Evolutionary conservation across 352 stramenopile genomes (phyloP).

Genomic region (Pythium sukuiense): DNA sequence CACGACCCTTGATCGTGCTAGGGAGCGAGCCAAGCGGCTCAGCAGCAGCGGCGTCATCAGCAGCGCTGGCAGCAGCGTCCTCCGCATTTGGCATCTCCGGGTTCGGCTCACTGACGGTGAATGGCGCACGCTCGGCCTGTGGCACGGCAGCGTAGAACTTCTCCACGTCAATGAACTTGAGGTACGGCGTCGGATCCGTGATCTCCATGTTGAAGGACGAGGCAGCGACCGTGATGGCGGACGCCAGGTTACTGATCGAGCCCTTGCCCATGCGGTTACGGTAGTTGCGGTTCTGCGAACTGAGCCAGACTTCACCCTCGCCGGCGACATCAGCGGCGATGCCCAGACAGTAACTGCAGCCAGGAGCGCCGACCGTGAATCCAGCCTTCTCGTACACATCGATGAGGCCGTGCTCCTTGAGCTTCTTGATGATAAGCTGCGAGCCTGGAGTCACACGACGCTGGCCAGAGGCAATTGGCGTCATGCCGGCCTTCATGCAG

Average conservation of each 20-base stretch:
- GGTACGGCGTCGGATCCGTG: slow-evolving; percentile 72
- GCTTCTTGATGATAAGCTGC: slow-evolving; percentile 79
- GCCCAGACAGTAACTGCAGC: slow-evolving; percentile 81
- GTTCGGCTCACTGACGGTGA: slow-evolving; percentile 46
- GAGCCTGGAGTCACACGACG: slow-evolving; percentile 78
- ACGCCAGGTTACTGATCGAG: slow-evolving; percentile 80
- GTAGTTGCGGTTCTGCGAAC: slow-evolving; percentile 86
- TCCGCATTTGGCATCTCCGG: slow-evolving; percentile 48
- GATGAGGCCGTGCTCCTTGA: slow-evolving; percentile 73
- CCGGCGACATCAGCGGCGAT: slow-evolving; percentile 82
- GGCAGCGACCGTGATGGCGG: slow-evolving; percentile 75
- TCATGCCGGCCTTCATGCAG: slow-evolving; percentile 70
- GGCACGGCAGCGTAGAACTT: slow-evolving; percentile 68
- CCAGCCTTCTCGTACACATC: slow-evolving; percentile 79
- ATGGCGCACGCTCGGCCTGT: slow-evolving; percentile 39
- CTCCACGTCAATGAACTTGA: slow-evolving; percentile 68
- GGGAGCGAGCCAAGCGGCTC: slow-evolving; percentile 33
- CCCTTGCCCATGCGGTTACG: slow-evolving; percentile 85
- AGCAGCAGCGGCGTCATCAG: slow-evolving; percentile 27
- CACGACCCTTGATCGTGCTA: slow-evolving; percentile 60
- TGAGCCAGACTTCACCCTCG: slow-evolving; percentile 85
- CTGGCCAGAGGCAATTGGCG: slow-evolving; percentile 51
- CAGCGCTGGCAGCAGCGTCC: slow-evolving; percentile 21
- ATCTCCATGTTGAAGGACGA: slow-evolving; percentile 85
- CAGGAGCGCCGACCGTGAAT: slow-evolving; percentile 73